Percentiles rank a stretch among this genome's conserved stretches.
Evolutionary conservation across 2,329 filamentous ascomycete species (phyloP).

Genomic region (Didymella pinodella): DNA sequence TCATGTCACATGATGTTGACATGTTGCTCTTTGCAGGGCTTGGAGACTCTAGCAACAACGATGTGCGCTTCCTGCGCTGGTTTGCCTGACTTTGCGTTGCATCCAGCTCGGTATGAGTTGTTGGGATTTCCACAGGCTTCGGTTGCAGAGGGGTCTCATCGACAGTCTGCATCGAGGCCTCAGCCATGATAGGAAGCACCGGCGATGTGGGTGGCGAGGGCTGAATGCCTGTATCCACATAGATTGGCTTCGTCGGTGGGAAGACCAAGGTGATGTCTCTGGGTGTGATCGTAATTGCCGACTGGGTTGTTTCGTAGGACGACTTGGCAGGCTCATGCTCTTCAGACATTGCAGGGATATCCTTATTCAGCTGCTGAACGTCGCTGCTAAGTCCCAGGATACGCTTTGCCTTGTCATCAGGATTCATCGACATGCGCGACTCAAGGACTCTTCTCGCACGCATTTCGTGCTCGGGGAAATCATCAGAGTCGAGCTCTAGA

Average conservation of each 20-base stretch:
- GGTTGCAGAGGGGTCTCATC: constrained; percentile 31
- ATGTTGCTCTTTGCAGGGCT: constrained; percentile 24
- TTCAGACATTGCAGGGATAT: constrained; percentile 28
- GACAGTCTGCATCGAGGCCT: constrained; percentile 33
- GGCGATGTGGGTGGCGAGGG: constrained; percentile 85
- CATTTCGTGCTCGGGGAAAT: constrained; percentile 56
- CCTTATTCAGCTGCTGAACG: constrained; percentile 34
- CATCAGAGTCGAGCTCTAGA: constrained; percentile 72
- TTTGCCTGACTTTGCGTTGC: constrained; percentile 77
- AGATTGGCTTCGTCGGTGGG: constrained; percentile 56
- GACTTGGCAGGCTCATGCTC: constrained; percentile 38
- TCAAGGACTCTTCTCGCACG: constrained; percentile 50
- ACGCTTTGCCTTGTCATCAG: constrained; percentile 57
- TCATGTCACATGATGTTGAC: constrained; percentile 58
- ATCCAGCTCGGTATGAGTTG: constrained; percentile 61
- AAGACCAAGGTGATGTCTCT: constrained; percentile 43
- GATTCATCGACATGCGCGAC: constrained; percentile 52
- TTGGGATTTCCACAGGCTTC: constrained; percentile 37
- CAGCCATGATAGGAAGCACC: constrained; percentile 45
- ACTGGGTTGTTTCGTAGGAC: constrained; percentile 32
- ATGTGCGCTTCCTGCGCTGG: constrained; percentile 73
- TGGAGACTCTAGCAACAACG: constrained; percentile 41
- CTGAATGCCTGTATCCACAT: constrained; percentile 80
- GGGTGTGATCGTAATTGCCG: constrained; percentile 35
- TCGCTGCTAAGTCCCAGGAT: constrained; percentile 53